Percentiles rank a stretch among this genome's conserved stretches.
phyloP scores from a whole-genome alignment of 768 basidiomycete genomes.

The Porpolomopsis calyptriformis region DNA sequence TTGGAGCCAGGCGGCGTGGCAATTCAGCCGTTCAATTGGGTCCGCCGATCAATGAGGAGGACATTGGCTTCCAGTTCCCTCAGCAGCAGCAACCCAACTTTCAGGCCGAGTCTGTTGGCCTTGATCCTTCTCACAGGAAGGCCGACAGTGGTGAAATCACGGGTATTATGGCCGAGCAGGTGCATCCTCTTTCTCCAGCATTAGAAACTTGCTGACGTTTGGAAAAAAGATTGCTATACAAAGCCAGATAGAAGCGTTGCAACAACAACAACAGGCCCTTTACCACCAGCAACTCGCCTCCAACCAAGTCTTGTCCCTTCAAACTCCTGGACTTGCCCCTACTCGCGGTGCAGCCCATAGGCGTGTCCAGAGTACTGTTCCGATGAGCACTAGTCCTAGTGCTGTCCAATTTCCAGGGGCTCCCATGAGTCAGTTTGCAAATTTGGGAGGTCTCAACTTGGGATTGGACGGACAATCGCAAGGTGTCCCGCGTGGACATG shows the following conservation, averaged over 20 bases:
- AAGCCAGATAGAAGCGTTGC: slow-evolving; percentile 80
- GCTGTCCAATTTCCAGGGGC: slow-evolving; percentile 29
- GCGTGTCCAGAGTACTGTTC: slow-evolving; percentile 80
- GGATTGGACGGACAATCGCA: slow-evolving; percentile 56
- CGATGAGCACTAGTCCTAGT: slow-evolving; percentile 39
- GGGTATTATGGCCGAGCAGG: slow-evolving; percentile 95
- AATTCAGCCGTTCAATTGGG: slow-evolving; percentile 39
- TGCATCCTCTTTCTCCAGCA: slow-evolving; percentile 28
- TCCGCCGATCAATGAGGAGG: slow-evolving; percentile 73
- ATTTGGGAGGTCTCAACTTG: slow-evolving; percentile 38
- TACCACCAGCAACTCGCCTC: slow-evolving; percentile 87
- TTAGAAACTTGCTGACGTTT: slow-evolving; percentile 7
- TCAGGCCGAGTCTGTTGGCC: slow-evolving; percentile 16
- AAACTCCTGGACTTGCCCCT: slow-evolving; percentile 64
- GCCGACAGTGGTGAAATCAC: slow-evolving; percentile 66
- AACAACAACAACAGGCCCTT: slow-evolving; percentile 83
- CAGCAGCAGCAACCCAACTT: slow-evolving; percentile 33
- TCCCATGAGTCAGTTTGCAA: slow-evolving; percentile 60
- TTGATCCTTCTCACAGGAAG: slow-evolving; percentile 42
- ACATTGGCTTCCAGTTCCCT: slow-evolving; percentile 73
- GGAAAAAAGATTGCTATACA: slow-evolving; percentile 67
- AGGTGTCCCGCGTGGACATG: slow-evolving; percentile 73
- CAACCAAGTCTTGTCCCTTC: slow-evolving; percentile 72
- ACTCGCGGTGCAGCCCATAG: slow-evolving; percentile 51
- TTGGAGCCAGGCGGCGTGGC: slow-evolving; percentile 57